Percentiles rank a stretch among this genome's conserved stretches.
Evolutionary conservation across 495 filamentous ascomycete species (phyloP).

Genomic region (Astrocystis sublimbata): DNA sequence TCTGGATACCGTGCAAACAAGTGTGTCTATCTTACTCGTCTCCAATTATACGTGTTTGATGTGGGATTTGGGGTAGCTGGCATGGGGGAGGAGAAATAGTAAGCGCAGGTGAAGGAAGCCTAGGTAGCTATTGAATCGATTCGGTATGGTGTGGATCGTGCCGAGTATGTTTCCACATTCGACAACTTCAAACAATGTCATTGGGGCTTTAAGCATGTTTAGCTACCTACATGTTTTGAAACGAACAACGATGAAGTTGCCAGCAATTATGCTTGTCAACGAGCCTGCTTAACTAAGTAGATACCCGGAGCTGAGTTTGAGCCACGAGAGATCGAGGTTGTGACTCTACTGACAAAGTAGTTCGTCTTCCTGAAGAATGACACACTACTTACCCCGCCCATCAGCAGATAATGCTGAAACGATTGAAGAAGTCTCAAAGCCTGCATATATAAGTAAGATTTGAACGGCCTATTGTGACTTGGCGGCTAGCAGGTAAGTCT

Average conservation of each 20-base stretch:
- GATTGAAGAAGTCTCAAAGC: background rate
- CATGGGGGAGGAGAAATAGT: background rate
- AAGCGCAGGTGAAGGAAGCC: background rate
- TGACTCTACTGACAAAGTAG: slow-evolving; percentile 2
- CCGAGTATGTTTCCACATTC: background rate
- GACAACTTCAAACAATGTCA: background rate
- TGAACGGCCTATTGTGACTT: background rate
- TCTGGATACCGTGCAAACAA: too few species aligned
- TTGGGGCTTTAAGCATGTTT: background rate
- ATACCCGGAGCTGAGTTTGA: background rate
- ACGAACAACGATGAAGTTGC: background rate
- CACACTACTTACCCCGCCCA: background rate
- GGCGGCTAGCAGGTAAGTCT: background rate
- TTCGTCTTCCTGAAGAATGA: background rate
- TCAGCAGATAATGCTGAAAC: background rate
- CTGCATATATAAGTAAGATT: background rate
- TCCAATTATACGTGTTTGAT: background rate
- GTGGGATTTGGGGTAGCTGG: background rate
- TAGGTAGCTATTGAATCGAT: too few species aligned
- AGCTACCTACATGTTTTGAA: too few species aligned
- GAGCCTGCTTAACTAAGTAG: background rate
- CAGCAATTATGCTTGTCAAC: background rate
- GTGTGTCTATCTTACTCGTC: too few species aligned
- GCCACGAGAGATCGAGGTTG: background rate
- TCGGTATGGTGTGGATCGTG: background rate